Conservation (phyloP, 2,329 filamentous ascomycete genomes). For the Arthroderma sp. region DNA sequence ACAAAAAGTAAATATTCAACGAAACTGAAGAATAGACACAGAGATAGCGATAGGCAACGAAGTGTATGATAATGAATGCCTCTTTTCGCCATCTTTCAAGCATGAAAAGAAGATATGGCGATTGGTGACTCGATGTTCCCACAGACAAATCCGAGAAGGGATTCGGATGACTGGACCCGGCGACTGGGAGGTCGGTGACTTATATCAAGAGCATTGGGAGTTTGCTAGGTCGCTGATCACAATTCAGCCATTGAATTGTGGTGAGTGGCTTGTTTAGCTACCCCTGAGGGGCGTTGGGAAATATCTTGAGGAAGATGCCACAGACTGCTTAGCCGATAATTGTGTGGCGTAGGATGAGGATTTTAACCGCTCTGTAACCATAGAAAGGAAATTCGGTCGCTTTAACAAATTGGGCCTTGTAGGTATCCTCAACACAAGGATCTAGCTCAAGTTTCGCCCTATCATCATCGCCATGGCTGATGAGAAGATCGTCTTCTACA, state of each 20-base stretch:
- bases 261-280: slow-evolving; percentile 7
- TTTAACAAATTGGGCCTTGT: slow-evolving; percentile 1
- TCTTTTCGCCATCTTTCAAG: slow-evolving; percentile 21
- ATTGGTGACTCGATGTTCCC: slow-evolving; percentile 2
- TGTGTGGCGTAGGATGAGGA: slow-evolving; percentile 6
- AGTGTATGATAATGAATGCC: slow-evolving; percentile 25
- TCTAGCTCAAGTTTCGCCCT: neutral
- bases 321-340: slow-evolving; percentile 7
- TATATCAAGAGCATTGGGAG: slow-evolving; percentile 16
- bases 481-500: neutral
- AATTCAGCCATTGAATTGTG: slow-evolving; percentile 3
- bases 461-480: neutral
- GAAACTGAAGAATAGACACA: slow-evolving; percentile 4
- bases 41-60: slow-evolving; percentile 18
- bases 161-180: slow-evolving; percentile 12
- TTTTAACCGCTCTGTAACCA: slow-evolving; percentile 10
- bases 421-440: neutral
- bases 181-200: slow-evolving; percentile 15
- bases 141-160: neutral
- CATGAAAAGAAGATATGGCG: slow-evolving; percentile 5
- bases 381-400: slow-evolving; percentile 12
- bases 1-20: slow-evolving; percentile 2
- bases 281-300: slow-evolving; percentile 6
- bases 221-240: slow-evolving; percentile 12
- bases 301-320: slow-evolving; percentile 8